Conservation (phyloP, 2,329 filamentous ascomycete genomes). For the Hymenoscyphus scutula region DNA sequence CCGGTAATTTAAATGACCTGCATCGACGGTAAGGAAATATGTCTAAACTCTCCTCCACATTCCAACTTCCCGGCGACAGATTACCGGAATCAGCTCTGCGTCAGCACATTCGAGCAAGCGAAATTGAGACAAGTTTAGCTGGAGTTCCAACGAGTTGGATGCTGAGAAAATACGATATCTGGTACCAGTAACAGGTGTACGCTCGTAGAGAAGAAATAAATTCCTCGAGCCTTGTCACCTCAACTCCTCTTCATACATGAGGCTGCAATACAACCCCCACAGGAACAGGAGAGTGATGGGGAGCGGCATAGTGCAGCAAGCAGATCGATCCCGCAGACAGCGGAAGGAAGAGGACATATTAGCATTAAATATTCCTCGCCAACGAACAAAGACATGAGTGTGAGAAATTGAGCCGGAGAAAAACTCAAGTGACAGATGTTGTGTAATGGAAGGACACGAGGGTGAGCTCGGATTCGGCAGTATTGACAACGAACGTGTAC, state of each 20-base stretch:
- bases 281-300: background rate
- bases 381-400: background rate
- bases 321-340: background rate
- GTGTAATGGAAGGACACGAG: background rate
- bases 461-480: background rate
- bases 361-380: background rate
- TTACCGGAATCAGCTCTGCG: too few relatives aligned
- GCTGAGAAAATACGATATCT: too few relatives aligned
- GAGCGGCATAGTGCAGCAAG: background rate
- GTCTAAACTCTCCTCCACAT: too few relatives aligned
- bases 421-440: background rate
- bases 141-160: too few relatives aligned
- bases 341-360: background rate
- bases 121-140: too few relatives aligned
- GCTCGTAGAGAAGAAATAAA: too few relatives aligned
- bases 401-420: background rate
- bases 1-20: background rate
- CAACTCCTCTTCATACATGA: background rate
- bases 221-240: background rate
- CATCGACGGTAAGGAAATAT: background rate
- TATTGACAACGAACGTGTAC: background rate
- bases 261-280: background rate
- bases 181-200: too few relatives aligned
- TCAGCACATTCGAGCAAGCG: too few relatives aligned
- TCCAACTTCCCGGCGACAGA: too few relatives aligned